A percentile compares a stretch with the other conserved stretches of the same genome.
Conservation (phyloP, 1,284 basidiomycete genomes). For the Ceratobasidium sp. region DNA sequence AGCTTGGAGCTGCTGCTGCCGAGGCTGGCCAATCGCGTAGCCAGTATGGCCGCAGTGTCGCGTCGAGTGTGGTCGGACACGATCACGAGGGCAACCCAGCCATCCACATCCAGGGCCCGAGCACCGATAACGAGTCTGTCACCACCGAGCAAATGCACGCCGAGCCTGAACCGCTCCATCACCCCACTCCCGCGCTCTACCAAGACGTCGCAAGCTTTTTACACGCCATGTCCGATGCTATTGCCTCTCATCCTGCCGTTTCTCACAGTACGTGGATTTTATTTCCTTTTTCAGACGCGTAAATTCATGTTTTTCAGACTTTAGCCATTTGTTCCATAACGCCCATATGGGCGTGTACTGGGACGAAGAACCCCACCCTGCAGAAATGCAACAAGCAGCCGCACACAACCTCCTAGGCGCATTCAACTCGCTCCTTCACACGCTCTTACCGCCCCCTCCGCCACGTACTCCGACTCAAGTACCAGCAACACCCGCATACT, state of each 20-base stretch:
- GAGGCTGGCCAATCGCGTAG: conserved; percentile 26
- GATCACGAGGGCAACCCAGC: conserved; percentile 2
- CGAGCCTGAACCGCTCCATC: conserved; percentile 6
- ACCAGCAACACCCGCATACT: conserved; percentile 21
- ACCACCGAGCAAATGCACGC: neutral
- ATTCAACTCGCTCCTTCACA: conserved; percentile 26
- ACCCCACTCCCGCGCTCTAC: conserved; percentile 35
- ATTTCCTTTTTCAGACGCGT: neutral
- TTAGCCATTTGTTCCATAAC: conserved; percentile 4
- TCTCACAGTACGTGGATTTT: conserved; percentile 9
- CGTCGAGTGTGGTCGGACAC: neutral
- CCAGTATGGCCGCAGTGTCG: conserved; percentile 16
- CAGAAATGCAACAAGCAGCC: conserved; percentile 14
- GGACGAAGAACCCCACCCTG: conserved; percentile 8
- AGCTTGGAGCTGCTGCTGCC: neutral
- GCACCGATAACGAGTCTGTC: conserved; percentile 8
- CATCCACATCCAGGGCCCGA: conserved; percentile 31
- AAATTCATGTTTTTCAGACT: neutral
- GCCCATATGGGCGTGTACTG: conserved; percentile 24
- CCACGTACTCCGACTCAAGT: conserved; percentile 21
- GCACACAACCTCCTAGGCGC: conserved; percentile 8
- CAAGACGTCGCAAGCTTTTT: conserved; percentile 25
- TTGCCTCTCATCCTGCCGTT: conserved; percentile 18
- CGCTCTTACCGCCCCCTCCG: conserved; percentile 26
- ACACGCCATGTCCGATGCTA: conserved; percentile 25